Base-by-base conservation (phyloP, 176 grass and related monocot genomes). In the Rhynchospora pubera region DNA sequence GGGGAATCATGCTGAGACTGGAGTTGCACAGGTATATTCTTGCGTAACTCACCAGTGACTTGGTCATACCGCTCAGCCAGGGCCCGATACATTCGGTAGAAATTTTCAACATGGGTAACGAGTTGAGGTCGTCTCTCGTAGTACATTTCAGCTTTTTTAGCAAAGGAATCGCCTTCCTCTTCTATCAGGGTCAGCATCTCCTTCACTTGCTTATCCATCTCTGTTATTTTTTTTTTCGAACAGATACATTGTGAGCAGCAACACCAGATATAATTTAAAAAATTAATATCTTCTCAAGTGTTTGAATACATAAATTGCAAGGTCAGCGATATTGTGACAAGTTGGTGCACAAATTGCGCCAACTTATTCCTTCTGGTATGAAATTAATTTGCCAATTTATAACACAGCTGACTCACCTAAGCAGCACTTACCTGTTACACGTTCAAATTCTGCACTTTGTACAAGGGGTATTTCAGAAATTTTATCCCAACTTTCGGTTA, bases 11-110 rank as follows among this genome's bases (percentile, higher is more conserved):
- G 46, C 87, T 97, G 94, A 47, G 92, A 91, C 73, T 88, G 70
- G 65, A 98, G 82, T 16, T 87, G 86, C 56, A 90, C 90, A 44
- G 82, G 83, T 57, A 97, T 84, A 76, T 94, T 91, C 86, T 93
- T 91, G 61, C 89, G 92, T 46, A 98, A 64, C 70, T 94, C 92
- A 12, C 96, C 92, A 26, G 96, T 98, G 73, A 98, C 92, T 34
- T 94, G 91, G 62, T 98, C 96, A 82, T 98, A 98, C n/a, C 92
- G 87, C 86, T 98, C 92, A 59, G 95, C 95, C 34, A 98, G 87
- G 62, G 95, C 83, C 83, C 95, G 90, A 68, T 98, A 94, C 95
- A 98, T 98, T 60, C 92, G 90, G 76, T 94, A 91, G 70, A 94
- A 94, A 56, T 93, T 92, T 78, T 98, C 95, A 4, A 98, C 95